Base-by-base conservation (phyloP, 306 rosid genomes). In the Casuarina glauca region DNA sequence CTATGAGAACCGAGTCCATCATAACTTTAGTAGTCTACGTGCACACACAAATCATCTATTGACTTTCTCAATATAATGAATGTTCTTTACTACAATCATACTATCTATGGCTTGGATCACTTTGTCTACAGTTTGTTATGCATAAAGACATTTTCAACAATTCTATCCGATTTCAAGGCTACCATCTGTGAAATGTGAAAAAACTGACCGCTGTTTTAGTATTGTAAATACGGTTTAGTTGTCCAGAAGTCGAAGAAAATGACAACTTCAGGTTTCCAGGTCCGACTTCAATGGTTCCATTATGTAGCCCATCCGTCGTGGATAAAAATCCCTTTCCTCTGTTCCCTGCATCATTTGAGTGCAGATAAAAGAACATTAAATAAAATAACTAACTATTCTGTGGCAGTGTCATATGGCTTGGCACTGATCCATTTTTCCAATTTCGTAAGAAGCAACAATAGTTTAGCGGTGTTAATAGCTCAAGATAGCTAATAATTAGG, bases 221-320 rank as follows among this genome's bases (percentile, higher is more conserved):
- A 79, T 88, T 92, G 79, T 88, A 84, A 41, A 94, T 92, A 81
- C 91, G 84, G 73, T 81, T 72, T 73, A 94, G 93, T 82, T 92
- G 93, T 73, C 98, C 98, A 12, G 98, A 85, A 73, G 90, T 71
- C 38, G 74, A 79, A 52, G 97, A 94, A 76, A 92, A 92, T 5
- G 94, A 85, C 93, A 94, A 50, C 87, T 94, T 94, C 46, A 94
- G 78, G 74, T 92, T 74, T 76, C 98, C 98, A 0, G 92, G 92
- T 63, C 98, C 98, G 35, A 90, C 53, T 74, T 83, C 90, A 77
- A 88, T 55, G 74, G 84, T 83, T 2, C 75, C 88, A n/a, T 85
- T 75, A 44, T 73, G 78, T 60, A 70, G 76, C 69, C 35, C 73
- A 55, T 41, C 73, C 67, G 2, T 49, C 42, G 12, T 51, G 2